Base-by-base conservation (phyloP, 2,329 filamentous ascomycete species). In the Beauveria brongniartii region DNA sequence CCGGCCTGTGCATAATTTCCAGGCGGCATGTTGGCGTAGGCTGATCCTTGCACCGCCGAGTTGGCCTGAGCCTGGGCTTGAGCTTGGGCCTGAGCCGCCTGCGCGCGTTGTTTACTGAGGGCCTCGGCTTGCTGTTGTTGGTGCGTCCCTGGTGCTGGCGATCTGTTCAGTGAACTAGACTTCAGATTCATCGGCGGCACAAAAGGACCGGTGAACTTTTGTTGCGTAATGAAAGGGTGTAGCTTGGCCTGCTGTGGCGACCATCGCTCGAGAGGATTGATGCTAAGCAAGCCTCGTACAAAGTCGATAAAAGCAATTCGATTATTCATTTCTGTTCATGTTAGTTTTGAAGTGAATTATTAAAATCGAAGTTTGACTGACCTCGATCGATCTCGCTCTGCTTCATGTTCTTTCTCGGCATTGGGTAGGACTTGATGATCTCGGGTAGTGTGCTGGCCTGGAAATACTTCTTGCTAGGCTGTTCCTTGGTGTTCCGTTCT, bases 371-470 rank as follows among this genome's bases (percentile, higher is more conserved):
- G 46, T 44, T 51, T 63, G 37, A 63, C 55, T 50, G 80, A 97
- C 94, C 94, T 89, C 94, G 80, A 69, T 99, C 94, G 65, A 99
- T 88, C 76, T 99, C 94, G 67, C 86, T 90, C 73, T 89, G 92
- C 78, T 99, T 99, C 94, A 99, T 99, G 70, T 97, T 97, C 78
- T 99, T 99, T 69, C 94, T 84, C 53, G 94, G 94, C 93, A 99
- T 97, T 6, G 94, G 90, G 71, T 99, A 99, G 61, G 90, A 92
- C 72, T 95, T 91, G 77, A 99, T 97, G 65, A 99, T 99, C 66
- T 99, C 94, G 4, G 93, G 93, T 58, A 99, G 78, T 1, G 92
- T 96, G 46, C 86, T 97, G 41, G 92, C 92, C 68, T 93, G 90
- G 77, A 99, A 99, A 74, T 99, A 99, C 76, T 97, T 97, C 80